Evolutionary conservation across 257 asterid species (phyloP).

Genomic region (Scutellaria galericulata): DNA sequence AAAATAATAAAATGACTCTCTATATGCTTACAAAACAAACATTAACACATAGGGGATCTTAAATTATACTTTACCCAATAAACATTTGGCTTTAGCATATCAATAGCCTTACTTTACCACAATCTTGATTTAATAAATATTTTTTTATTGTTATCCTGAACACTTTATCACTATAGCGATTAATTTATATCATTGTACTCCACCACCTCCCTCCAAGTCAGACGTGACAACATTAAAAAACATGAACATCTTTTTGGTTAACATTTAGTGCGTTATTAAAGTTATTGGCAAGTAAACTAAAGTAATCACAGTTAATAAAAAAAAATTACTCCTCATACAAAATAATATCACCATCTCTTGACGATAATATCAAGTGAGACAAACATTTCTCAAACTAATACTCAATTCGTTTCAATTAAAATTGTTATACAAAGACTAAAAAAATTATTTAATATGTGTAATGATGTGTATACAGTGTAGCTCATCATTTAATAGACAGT

Average conservation of each 20-base stretch:
- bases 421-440: not conserved
- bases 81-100: not conserved
- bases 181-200: not conserved
- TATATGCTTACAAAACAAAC: too few species aligned
- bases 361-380: constrained; percentile 3
- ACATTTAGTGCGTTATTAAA: not conserved
- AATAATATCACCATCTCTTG: not conserved
- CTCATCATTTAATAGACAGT: too few species aligned
- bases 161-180: too few species aligned
- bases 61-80: not conserved
- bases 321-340: not conserved
- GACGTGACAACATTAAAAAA: constrained; percentile 18
- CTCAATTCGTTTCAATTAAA: constrained; percentile 4
- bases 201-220: not conserved
- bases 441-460: too few species aligned
- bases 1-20: too few species aligned
- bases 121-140: too few species aligned
- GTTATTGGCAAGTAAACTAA: not conserved
- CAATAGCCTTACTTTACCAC: not conserved
- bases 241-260: too few species aligned
- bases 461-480: too few species aligned
- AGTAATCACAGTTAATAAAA: not conserved
- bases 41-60: too few species aligned
- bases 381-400: not conserved
- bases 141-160: too few species aligned